Evolutionary conservation across 2,329 filamentous ascomycete genomes (phyloP).

Genomic region (Pestalotiopsis sp.): DNA sequence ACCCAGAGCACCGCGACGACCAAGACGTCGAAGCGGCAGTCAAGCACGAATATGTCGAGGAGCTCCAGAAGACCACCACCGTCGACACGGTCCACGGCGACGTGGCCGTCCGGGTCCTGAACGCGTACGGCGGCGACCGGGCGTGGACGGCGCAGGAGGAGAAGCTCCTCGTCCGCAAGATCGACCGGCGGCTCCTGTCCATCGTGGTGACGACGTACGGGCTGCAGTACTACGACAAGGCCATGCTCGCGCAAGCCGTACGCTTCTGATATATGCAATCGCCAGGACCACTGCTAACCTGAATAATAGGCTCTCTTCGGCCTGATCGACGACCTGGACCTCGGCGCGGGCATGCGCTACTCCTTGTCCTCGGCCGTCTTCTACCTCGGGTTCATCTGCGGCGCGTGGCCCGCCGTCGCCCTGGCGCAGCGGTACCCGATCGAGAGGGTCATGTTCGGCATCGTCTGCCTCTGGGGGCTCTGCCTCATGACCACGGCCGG

Average conservation of each 20-base stretch:
- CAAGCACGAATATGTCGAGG: background rate
- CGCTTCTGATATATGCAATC: background rate
- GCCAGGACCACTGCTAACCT: background rate
- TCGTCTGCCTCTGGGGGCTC: constrained; percentile 31
- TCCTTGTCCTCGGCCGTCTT: constrained; percentile 33
- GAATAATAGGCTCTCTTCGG: constrained; percentile 25
- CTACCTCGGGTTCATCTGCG: constrained; percentile 32
- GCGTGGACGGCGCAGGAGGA: constrained; percentile 23
- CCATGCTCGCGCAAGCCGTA: constrained; percentile 24
- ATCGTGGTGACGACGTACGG: constrained; percentile 38
- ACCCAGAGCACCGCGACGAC: background rate
- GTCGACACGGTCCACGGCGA: background rate
- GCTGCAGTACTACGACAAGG: constrained; percentile 31
- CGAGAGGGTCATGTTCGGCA: constrained; percentile 27
- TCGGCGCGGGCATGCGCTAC: constrained; percentile 28
- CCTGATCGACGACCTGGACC: constrained; percentile 26
- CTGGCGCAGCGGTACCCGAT: constrained; percentile 29
- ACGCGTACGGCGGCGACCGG: background rate
- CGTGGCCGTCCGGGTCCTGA: background rate
- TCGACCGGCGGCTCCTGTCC: constrained; percentile 44
- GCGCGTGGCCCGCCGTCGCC: constrained; percentile 31
- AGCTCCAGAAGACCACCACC: background rate
- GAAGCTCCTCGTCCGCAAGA: constrained; percentile 39
- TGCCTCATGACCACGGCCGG: constrained; percentile 32
- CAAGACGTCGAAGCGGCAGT: background rate